phyloP scores from a whole-genome alignment of 768 basidiomycete genomes.

The Galerina marginata region DNA sequence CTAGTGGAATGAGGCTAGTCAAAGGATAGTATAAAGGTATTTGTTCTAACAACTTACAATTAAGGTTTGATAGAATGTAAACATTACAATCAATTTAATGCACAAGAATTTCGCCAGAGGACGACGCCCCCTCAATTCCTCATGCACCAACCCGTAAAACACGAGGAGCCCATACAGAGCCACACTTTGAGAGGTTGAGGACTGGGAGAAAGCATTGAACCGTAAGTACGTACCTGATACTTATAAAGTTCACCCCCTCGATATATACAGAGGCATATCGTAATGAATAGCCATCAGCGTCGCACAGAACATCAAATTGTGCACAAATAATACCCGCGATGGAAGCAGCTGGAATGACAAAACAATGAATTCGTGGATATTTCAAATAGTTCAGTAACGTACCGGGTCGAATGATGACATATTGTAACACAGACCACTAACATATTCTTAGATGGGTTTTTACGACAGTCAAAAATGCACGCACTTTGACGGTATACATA shows the following conservation, averaged over 20 bases:
- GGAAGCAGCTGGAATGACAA: slow-evolving; percentile 50
- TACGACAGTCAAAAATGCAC: neutral
- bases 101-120: slow-evolving; percentile 86
- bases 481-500: slow-evolving; percentile 85
- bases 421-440: slow-evolving; percentile 90
- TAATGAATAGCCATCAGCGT: slow-evolving; percentile 59
- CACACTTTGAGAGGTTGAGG: slow-evolving; percentile 47
- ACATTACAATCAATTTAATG: slow-evolving; percentile 88
- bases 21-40: neutral
- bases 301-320: slow-evolving; percentile 70
- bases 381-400: slow-evolving; percentile 4
- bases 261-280: slow-evolving; percentile 75
- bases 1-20: neutral
- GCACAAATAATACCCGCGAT: slow-evolving; percentile 84
- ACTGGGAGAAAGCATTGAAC: neutral
- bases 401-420: slow-evolving; percentile 73
- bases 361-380: neutral
- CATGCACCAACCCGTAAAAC: slow-evolving; percentile 82
- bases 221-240: slow-evolving; percentile 66
- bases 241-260: slow-evolving; percentile 75
- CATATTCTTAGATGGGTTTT: neutral
- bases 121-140: slow-evolving; percentile 76
- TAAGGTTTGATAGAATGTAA: slow-evolving; percentile 88
- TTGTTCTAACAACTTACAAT: slow-evolving; percentile 49
- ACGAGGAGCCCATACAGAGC: slow-evolving; percentile 87